A percentile compares a stretch with the other conserved stretches of the same genome.
These are phyloP conservation scores for Pistacia integerrima DNA, from an alignment of 345 rosid species.

Conservation along the genomic window DNA sequence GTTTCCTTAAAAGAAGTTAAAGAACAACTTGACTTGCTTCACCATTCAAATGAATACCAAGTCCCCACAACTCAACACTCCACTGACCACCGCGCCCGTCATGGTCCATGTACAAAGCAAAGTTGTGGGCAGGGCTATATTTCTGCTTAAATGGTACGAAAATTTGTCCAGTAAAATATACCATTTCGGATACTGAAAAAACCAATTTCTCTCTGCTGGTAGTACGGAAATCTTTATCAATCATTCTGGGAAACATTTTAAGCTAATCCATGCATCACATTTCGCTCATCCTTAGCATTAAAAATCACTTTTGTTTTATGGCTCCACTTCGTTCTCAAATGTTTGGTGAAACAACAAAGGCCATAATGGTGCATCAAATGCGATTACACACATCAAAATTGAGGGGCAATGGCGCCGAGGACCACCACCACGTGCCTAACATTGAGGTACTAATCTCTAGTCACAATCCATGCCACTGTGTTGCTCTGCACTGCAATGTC, in stretches of 20 bases:
- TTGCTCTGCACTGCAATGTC: conserved; percentile 3
- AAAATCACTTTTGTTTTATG: not conserved
- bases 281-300: not conserved
- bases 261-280: not conserved
- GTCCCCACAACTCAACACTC: not conserved
- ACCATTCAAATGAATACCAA: not conserved
- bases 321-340: not conserved
- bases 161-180: no score
- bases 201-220: not conserved
- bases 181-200: not conserved
- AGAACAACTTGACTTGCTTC: not conserved
- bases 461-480: conserved; percentile 25
- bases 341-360: conserved; percentile 20
- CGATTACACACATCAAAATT: conserved; percentile 15
- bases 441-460: conserved; percentile 14
- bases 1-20: no score
- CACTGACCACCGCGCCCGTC: not conserved
- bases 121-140: not conserved
- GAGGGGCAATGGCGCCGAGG: conserved; percentile 18
- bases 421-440: conserved; percentile 32
- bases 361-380: conserved; percentile 20
- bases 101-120: not conserved
- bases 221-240: not conserved
- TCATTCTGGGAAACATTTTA: not conserved
- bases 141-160: not conserved